These are phyloP conservation scores for Aspergillus niger DNA, from an alignment of 2,329 filamentous ascomycete species.

Conservation along the genomic window DNA sequence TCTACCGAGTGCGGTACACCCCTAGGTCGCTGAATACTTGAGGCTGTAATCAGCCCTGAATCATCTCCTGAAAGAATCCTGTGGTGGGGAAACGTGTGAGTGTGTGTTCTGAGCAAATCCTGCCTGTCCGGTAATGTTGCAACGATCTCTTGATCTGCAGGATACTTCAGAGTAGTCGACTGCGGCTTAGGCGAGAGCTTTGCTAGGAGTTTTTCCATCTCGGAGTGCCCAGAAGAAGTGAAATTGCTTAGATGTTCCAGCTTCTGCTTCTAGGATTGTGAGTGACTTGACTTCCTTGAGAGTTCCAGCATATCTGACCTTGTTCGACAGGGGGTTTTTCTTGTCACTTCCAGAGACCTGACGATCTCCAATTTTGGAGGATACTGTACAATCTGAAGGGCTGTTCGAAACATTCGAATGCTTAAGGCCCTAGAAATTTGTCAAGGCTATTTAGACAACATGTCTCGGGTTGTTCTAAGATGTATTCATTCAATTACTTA, in stretches of 20 bases:
- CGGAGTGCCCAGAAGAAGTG: slow-evolving; percentile 35
- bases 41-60: slow-evolving; percentile 25
- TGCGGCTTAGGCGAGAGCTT: slow-evolving; percentile 44
- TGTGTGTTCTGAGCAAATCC: slow-evolving; percentile 60
- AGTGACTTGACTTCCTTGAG: slow-evolving; percentile 24
- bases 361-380: slow-evolving; percentile 38
- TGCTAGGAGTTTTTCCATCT: slow-evolving; percentile 64
- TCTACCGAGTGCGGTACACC: slow-evolving; percentile 17
- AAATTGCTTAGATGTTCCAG: slow-evolving; percentile 40
- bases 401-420: slow-evolving; percentile 27
- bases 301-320: slow-evolving; percentile 35
- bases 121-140: slow-evolving; percentile 75
- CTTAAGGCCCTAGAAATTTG: slow-evolving; percentile 28
- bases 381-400: slow-evolving; percentile 35
- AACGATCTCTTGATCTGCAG: slow-evolving; percentile 50
- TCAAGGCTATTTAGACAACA: not conserved
- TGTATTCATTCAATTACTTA: slow-evolving; percentile 19
- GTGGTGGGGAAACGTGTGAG: slow-evolving; percentile 48
- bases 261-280: slow-evolving; percentile 51
- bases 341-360: slow-evolving; percentile 27
- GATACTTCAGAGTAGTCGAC: slow-evolving; percentile 15
- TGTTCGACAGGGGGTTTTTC: slow-evolving; percentile 33
- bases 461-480: not conserved
- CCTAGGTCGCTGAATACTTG: slow-evolving; percentile 21
- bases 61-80: slow-evolving; percentile 16